Evolutionary conservation across 192 early-diverging fungal genomes (phyloP), one percentile per base, ranked within the genome.

Genomic region (Dissophora ornata): DNA sequence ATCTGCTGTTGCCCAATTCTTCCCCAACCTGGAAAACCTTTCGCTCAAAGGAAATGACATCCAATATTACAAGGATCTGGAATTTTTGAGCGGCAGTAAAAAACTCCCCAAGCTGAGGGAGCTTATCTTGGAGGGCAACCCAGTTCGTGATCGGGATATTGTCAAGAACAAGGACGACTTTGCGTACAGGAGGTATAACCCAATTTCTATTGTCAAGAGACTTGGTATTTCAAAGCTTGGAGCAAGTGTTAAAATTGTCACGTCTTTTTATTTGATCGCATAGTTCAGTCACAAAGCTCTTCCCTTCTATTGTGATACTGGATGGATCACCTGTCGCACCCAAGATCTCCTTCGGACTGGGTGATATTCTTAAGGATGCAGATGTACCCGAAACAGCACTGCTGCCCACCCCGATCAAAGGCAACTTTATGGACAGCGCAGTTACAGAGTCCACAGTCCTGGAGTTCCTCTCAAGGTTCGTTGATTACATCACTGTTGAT

Each of bases 11-110:
- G 16, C 63, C 2, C 57, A 71, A 26, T 77, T 60, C 19, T 80
- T 83, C 10, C 84, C 84, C 12, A 68, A 78, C 41, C 28, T 85
- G 11, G 57, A 54, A n/a, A 81, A 83, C n/a, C 47, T 85, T 0
- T 85, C 84, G 1, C 44, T 85, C 10, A 59, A 70, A 49, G 78
- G 80, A n/a, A 85, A 85, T 34, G 53, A 77, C 11, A 82, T 85
- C 41, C 19, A 29, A 0, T 57, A 59, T 11, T 73, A 53, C 51
- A 69, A 36, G 18, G 67, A 71, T 46, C 42, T 85, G 21, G 82
- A 81, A 42, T 45, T 47, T 36, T 42, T 85, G 24, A 55, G 59
- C 0, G 50, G 53, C 21, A 59, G 46, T n/a, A 61, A 81, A 40
- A 67, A 67, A 30, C 54, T 85, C 15, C 54, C 57, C 1, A 54